Evolutionary conservation across 177 flowering plant species (phyloP), one percentile per base, ranked within the genome.

Genomic region (Vitis hybrid): DNA sequence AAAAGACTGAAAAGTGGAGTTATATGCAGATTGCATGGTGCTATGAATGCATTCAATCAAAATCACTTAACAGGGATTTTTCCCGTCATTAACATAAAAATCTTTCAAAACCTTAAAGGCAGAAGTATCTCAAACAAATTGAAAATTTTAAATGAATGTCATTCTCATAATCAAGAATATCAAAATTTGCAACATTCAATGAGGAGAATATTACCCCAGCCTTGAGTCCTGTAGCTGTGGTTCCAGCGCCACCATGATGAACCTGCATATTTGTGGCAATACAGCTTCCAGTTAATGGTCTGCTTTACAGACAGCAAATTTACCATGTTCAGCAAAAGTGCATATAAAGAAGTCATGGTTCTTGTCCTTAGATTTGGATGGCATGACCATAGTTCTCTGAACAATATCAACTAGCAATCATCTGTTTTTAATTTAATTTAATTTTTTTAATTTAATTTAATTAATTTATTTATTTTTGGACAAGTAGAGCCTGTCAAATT

Each of bases 171-270:
- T 40, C 45, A 40, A 40, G 45, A 40, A 40, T 40, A 40, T 40
- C 45, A 40, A 40, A 40, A 5, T 40, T 40, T 40, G 45, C 6
- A 7, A 40, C 45, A 40, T 40, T 40, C 45, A 50, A 60, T 34
- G 3, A 2, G 8, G 19, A 67, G 55, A 67, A 70, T 6, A 26
- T 66, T 89, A 94, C 97, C 91, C 91, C 98, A 59, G 98, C 93
- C 76, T 76, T 88, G 65, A 94, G 79, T 69, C 98, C 98, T 34
- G 97, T 84, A 51, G 97, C 94, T 18, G 94, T 94, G 23, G 98
- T 94, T 74, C 98, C 98, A 72, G 97, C 97, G 48, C 98, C 98
- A 66, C 98, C 98, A 78, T 94, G 98, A 82, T 94, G 97, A 77
- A 94, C 88, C 98, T 92, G 83, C 74, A 84, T 11, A 74, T 59